A percentile compares a stretch with the other conserved stretches of the same genome.
Evolutionary conservation across 2,329 filamentous ascomycete genomes (phyloP).

Genomic region (Nannizzia gypsea): DNA sequence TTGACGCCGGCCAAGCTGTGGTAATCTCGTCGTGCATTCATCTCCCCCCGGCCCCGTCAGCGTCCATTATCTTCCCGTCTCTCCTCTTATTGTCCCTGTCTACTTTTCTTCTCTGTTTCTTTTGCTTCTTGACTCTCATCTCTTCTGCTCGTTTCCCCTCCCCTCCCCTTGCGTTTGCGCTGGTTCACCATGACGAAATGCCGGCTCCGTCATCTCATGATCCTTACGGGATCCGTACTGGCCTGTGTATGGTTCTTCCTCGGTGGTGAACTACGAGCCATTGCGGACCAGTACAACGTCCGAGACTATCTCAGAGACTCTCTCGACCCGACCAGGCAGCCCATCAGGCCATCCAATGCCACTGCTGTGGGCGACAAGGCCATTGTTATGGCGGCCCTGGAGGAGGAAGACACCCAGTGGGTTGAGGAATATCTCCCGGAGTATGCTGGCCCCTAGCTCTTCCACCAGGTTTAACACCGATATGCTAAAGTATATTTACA

Average conservation of each 20-base stretch:
- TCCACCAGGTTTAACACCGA: background rate
- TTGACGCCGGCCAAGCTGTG: background rate
- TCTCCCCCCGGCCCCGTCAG: background rate
- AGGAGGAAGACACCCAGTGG: slow-evolving; percentile 36
- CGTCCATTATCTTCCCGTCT: background rate
- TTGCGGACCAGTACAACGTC: slow-evolving; percentile 3
- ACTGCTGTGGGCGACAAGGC: background rate
- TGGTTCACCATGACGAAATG: background rate
- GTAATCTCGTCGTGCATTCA: background rate
- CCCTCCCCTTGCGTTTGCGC: background rate
- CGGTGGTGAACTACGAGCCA: background rate
- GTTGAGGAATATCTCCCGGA: slow-evolving; percentile 35
- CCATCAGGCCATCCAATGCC: background rate
- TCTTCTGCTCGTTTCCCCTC: background rate
- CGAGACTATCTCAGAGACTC: slow-evolving; percentile 2
- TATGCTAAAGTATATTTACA: slow-evolving; percentile 12
- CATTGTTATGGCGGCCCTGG: slow-evolving; percentile 35
- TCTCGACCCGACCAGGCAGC: background rate
- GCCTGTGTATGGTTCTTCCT: slow-evolving; percentile 1
- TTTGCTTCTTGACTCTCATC: background rate
- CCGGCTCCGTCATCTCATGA: background rate
- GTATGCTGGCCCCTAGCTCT: slow-evolving; percentile 19
- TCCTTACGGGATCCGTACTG: background rate
- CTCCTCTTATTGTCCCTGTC: background rate
- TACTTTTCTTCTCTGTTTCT: background rate